Evolutionary conservation across 352 stramenopile species (phyloP).

Genomic region (Phytophthora pistaciae): DNA sequence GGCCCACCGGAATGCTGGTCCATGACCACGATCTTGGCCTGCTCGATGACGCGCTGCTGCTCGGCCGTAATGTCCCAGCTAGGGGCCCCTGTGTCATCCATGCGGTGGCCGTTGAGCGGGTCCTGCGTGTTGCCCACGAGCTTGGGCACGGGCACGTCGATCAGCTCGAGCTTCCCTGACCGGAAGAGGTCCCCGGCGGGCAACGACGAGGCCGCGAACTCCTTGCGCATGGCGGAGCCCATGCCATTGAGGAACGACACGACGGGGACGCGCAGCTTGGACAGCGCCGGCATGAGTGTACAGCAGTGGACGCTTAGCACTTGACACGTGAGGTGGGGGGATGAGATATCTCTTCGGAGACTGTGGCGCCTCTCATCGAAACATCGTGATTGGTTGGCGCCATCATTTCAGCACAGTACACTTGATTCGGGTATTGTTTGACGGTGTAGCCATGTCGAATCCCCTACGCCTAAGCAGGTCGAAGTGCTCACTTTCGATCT

Average conservation of each 20-base stretch:
- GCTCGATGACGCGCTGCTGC: conserved; percentile 35
- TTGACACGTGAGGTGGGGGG: conserved; percentile 10
- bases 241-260: conserved; percentile 48
- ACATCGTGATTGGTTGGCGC: conserved; percentile 5
- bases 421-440: conserved; percentile 15
- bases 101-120: conserved; percentile 38
- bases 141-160: conserved; percentile 41
- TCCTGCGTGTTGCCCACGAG: conserved; percentile 45
- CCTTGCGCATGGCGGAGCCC: conserved; percentile 36
- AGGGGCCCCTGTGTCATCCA: conserved; percentile 25
- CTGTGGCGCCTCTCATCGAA: conserved; percentile 20
- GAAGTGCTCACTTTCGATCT: background rate
- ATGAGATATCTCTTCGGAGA: conserved; percentile 22
- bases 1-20: conserved; percentile 54
- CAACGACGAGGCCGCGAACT: conserved; percentile 32
- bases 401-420: background rate
- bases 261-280: conserved; percentile 35
- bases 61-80: conserved; percentile 40
- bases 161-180: conserved; percentile 34
- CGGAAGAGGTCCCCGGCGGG: conserved; percentile 38
- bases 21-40: conserved; percentile 43
- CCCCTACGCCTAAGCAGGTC: background rate
- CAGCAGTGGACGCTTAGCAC: conserved; percentile 1
- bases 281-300: background rate
- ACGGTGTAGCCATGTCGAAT: conserved; percentile 12